Evolutionary conservation across 306 rosid genomes (phyloP).

Genomic region (cucumber (Cucumis sativus)): Cucumber_9930_V3 NC_026657.2:34229501-34230000

Average conservation of each 20-base stretch:
- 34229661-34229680: neutral
- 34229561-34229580: neutral
- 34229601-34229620: neutral
- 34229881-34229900: no score
- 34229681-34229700: neutral
- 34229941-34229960: no score
- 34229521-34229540: neutral
- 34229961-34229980: no score
- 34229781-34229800: neutral
- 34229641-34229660: no score
- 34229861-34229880: no score
- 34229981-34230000: no score
- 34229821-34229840: no score
- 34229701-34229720: neutral
- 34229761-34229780: neutral
- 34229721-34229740: neutral
- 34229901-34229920: no score
- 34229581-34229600: neutral
- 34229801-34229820: no score
- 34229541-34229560: neutral
- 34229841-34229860: no score
- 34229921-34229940: no score
- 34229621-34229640: neutral
- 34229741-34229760: neutral
- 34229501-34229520: neutral